A percentile compares a stretch with the other conserved stretches of the same genome.
phyloP scores from a whole-genome alignment of 176 grass and related monocot species.

The Thalia dealbata region DNA sequence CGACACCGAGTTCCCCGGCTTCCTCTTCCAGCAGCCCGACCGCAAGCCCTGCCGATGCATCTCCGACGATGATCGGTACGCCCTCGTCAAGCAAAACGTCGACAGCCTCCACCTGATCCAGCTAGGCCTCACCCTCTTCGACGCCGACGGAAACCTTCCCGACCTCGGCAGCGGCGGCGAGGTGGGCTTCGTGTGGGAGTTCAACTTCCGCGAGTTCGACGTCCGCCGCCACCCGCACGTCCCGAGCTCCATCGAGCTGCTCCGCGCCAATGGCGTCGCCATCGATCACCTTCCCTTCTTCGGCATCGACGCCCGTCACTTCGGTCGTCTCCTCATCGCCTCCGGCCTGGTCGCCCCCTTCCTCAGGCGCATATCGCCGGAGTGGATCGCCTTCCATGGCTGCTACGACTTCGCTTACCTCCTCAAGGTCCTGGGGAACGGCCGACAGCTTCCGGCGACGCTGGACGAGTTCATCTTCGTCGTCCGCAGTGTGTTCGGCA shows the following conservation, averaged over 20 bases:
- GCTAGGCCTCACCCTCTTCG: slow-evolving; percentile 5
- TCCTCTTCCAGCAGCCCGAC: neutral
- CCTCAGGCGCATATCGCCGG: neutral
- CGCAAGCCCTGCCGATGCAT: neutral
- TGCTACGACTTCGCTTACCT: neutral
- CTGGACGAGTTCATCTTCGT: slow-evolving; percentile 19
- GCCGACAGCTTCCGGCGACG: slow-evolving; percentile 4
- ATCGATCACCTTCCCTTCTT: neutral
- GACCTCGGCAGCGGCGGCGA: neutral
- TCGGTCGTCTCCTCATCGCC: neutral
- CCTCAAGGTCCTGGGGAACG: neutral
- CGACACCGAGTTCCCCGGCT: slow-evolving; percentile 14
- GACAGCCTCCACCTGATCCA: neutral
- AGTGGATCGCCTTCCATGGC: neutral
- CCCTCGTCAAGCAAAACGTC: slow-evolving; percentile 8
- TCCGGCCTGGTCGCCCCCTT: neutral
- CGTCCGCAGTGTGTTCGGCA: neutral
- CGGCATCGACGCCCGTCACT: neutral
- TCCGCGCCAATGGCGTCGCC: neutral
- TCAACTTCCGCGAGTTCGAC: slow-evolving; percentile 7
- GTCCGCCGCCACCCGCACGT: neutral
- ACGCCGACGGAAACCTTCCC: neutral
- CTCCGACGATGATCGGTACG: neutral
- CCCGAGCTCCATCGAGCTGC: neutral
- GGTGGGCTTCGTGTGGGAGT: slow-evolving; percentile 1